Percentiles rank a stretch among this genome's conserved stretches.
Conservation (phyloP, 2,329 filamentous ascomycete species). For the Chaetomium sp. region DNA sequence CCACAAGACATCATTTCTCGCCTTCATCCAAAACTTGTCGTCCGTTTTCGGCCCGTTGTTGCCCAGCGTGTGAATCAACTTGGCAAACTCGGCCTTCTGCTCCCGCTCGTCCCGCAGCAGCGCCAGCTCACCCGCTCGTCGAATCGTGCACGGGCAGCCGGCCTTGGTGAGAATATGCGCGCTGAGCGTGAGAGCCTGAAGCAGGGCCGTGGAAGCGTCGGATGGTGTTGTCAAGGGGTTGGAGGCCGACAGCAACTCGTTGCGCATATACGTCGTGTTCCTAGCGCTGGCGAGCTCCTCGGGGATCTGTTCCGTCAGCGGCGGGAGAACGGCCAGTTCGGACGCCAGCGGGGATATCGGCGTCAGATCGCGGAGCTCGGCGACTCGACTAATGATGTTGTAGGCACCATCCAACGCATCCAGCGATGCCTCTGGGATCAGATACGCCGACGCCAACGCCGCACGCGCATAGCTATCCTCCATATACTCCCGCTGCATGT, state of each 20-base stretch:
- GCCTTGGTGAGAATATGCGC: conserved; percentile 49
- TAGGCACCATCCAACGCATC: conserved; percentile 57
- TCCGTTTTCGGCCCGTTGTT: conserved; percentile 49
- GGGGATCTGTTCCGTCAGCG: conserved; percentile 30
- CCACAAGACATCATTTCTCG: conserved; percentile 64
- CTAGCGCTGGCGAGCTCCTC: conserved; percentile 33
- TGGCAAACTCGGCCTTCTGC: conserved; percentile 53
- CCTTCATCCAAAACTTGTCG: conserved; percentile 56
- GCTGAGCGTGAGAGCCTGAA: conserved; percentile 58
- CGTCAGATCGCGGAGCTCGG: conserved; percentile 54
- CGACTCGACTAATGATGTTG: conserved; percentile 52
- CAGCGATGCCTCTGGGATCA: conserved; percentile 52
- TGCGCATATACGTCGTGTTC: conserved; percentile 41
- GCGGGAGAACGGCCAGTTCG: conserved; percentile 41
- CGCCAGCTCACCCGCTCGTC: conserved; percentile 54
- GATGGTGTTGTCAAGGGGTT: conserved; percentile 61
- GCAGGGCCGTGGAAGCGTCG: conserved; percentile 47
- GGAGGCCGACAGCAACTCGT: conserved; percentile 48
- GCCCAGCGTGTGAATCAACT: conserved; percentile 49
- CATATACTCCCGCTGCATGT: conserved; percentile 53
- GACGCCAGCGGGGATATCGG: conserved; percentile 46
- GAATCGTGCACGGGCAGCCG: conserved; percentile 45
- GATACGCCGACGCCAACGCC: conserved; percentile 61
- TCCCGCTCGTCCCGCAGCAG: conserved; percentile 58
- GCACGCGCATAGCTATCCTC: conserved; percentile 61